Percentiles rank a stretch among this genome's conserved stretches.
Conservation (phyloP, 2,329 filamentous ascomycete species). For the Calycina herbarum region DNA sequence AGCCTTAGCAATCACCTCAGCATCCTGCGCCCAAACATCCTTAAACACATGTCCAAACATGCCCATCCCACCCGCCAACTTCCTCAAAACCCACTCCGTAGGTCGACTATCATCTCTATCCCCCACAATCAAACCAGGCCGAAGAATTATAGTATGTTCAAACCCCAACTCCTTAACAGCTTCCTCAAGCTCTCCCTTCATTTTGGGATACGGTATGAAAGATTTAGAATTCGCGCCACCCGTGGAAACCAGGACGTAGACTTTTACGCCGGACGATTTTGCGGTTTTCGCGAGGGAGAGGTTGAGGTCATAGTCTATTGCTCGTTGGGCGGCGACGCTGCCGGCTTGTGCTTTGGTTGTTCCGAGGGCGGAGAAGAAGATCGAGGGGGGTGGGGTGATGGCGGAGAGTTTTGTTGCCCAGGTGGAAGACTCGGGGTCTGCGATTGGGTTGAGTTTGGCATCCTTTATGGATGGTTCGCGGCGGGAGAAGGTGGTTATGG, state of each 20-base stretch:
- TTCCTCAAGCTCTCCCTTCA: slow-evolving; percentile 90
- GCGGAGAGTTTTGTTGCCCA: slow-evolving; percentile 65
- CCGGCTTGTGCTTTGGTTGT: slow-evolving; percentile 78
- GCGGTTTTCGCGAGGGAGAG: slow-evolving; percentile 74
- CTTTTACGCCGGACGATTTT: slow-evolving; percentile 67
- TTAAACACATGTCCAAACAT: slow-evolving; percentile 55
- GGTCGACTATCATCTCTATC: slow-evolving; percentile 61
- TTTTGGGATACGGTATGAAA: slow-evolving; percentile 57
- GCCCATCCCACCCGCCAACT: slow-evolving; percentile 56
- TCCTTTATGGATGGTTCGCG: slow-evolving; percentile 55
- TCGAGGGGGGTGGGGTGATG: slow-evolving; percentile 54
- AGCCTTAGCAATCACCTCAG: slow-evolving; percentile 57
- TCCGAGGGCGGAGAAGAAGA: slow-evolving; percentile 77
- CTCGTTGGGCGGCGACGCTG: slow-evolving; percentile 75
- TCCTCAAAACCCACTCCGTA: slow-evolving; percentile 57
- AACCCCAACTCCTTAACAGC: slow-evolving; percentile 70
- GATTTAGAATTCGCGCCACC: slow-evolving; percentile 51
- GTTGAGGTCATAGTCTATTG: slow-evolving; percentile 87
- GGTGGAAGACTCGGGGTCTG: slow-evolving; percentile 65
- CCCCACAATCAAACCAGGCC: slow-evolving; percentile 77
- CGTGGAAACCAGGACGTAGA: slow-evolving; percentile 52
- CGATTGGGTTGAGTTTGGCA: slow-evolving; percentile 62
- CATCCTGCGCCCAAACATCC: slow-evolving; percentile 66
- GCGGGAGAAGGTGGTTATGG: slow-evolving; percentile 62
- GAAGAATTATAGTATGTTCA: slow-evolving; percentile 72